These are phyloP conservation scores for Chenopodium formosanum DNA, from an alignment of 148 eudicot species.

Conservation along the genomic window DNA sequence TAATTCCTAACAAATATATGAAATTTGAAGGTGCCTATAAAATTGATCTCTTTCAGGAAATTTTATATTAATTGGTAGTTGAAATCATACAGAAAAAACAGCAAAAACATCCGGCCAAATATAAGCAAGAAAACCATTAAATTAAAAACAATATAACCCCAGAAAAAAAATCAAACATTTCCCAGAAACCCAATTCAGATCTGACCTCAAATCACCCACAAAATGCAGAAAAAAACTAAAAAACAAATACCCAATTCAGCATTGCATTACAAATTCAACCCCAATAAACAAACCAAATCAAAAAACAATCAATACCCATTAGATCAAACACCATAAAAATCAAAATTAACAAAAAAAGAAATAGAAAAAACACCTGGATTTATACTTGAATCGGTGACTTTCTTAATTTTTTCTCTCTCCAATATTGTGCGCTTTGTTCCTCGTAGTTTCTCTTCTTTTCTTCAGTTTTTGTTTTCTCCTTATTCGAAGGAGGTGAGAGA, in stretches of 20 bases:
- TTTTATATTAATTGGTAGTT: background rate
- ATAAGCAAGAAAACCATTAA: slow-evolving; percentile 7
- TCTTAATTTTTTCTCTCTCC: background rate
- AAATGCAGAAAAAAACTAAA: background rate
- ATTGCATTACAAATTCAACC: slow-evolving; percentile 11
- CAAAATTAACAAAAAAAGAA: background rate
- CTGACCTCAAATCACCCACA: slow-evolving; percentile 21
- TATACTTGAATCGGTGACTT: background rate
- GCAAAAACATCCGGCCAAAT: slow-evolving; percentile 7
- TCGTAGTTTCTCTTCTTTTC: background rate
- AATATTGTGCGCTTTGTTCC: background rate
- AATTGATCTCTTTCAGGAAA: background rate
- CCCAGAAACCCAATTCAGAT: slow-evolving; percentile 27
- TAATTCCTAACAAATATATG: background rate
- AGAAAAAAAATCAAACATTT: slow-evolving; percentile 5
- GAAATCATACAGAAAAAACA: background rate
- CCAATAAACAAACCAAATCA: background rate
- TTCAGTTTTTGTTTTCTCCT: background rate
- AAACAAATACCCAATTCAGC: slow-evolving; percentile 1
- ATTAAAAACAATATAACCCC: slow-evolving; percentile 7
- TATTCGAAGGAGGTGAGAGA: background rate
- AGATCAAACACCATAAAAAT: slow-evolving; percentile 14
- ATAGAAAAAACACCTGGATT: slow-evolving; percentile 10
- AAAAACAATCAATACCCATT: slow-evolving; percentile 5
- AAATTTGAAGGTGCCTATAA: background rate